Conservation (phyloP, 805 yeast species). For the Vanderwaltozyma tropicalis region DNA sequence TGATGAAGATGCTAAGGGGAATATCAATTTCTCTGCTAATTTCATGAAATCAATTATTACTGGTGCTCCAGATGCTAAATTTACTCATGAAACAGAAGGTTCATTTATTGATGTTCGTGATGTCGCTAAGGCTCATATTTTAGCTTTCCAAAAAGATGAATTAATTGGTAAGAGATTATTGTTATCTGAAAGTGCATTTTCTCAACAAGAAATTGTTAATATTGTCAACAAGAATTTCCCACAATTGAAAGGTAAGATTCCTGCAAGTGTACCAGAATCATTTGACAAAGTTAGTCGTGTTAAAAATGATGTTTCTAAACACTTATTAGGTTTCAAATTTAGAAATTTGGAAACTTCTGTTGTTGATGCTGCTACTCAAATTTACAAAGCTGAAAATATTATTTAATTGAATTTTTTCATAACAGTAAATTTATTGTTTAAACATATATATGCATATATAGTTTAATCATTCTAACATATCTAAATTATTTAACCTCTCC, state of each 20-base stretch:
- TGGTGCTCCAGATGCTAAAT: slow-evolving; percentile 18
- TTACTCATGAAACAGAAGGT: slow-evolving; percentile 22
- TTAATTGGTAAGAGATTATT: slow-evolving; percentile 28
- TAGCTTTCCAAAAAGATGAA: slow-evolving; percentile 36
- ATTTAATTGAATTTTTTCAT: neutral
- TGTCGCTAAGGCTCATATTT: slow-evolving; percentile 47
- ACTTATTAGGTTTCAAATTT: slow-evolving; percentile 32
- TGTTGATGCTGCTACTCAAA: slow-evolving; percentile 34
- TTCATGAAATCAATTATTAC: slow-evolving; percentile 25
- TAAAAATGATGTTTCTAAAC: slow-evolving; percentile 32
- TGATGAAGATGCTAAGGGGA: slow-evolving; percentile 28
- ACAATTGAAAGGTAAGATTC: slow-evolving; percentile 30
- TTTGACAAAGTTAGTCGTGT: slow-evolving; percentile 5
- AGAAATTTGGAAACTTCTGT: slow-evolving; percentile 32
- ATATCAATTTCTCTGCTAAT: slow-evolving; percentile 31
- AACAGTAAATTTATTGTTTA: neutral
- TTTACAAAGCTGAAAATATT: slow-evolving; percentile 27
- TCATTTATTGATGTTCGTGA: slow-evolving; percentile 48
- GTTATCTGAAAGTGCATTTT: slow-evolving; percentile 16
- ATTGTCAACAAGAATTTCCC: slow-evolving; percentile 33
- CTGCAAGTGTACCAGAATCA: too few species aligned
- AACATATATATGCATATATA: neutral
- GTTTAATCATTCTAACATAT: slow-evolving; percentile 40
- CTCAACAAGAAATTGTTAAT: slow-evolving; percentile 22
- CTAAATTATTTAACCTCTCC: slow-evolving; percentile 54